Evolutionary conservation across 352 stramenopile species (phyloP), one percentile per base, ranked within the genome.

Genomic region (Phytopythium sindhum): DNA sequence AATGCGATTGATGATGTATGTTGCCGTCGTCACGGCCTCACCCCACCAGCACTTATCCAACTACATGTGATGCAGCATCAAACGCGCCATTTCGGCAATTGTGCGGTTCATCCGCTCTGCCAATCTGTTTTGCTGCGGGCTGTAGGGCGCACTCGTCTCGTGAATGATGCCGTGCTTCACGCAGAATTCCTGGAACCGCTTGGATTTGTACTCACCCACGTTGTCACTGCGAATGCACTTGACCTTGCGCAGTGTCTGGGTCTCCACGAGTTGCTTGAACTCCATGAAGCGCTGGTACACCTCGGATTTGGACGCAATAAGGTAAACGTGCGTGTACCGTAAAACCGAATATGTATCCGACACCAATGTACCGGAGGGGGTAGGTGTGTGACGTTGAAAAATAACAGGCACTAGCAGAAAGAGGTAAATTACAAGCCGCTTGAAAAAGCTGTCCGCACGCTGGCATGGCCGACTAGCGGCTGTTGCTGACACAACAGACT

Each of bases 91-190:
- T 48, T 72, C 50, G 5, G 61, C 53, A 11, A 72, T 31, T 2
- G 66, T 72, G 41, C 66, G 48, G 33, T 72, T 72, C 61, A 72
- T 72, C 7, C 66, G 53, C 39, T 72, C 61, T 26, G 66, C 66
- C 12, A 65, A 15, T 19, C 66, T 61, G 28, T 72, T 72, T 35
- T 72, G 66, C 35, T 63, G 65, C 12, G 47, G 66, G 21, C 14
- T 45, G 44, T 64, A 55, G 5, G 66, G 52, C 2, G 59, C 48
- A 15, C 8, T 72, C 1, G 50, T 61, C 33, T 72, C 51, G 44
- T 69, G 66, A 0, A 65, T 19, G 21, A 72, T 72, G 9, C 66
- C 66, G 17, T 63, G 1, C 0, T 37, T 4, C 12, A 4, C 47
- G 35, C 66, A 63, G 23, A 64, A 69, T 7, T 45, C 19, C 24